Base-by-base conservation (phyloP, 306 rosid species). In the Quillaja saponaria region DNA sequence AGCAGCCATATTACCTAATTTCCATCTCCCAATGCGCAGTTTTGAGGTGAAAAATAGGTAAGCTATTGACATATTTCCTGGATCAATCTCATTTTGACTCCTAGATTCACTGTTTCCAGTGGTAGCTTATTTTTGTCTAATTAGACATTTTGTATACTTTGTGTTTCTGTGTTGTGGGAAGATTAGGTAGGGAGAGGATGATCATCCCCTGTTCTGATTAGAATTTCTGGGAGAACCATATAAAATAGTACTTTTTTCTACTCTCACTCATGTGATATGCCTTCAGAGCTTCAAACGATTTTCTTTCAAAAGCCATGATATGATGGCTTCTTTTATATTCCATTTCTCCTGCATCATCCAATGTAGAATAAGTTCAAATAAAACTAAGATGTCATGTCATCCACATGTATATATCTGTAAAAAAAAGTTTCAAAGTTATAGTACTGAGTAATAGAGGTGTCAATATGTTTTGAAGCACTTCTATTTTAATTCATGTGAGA, bases 1-100 rank as follows among this genome's bases (percentile, higher is more conserved):
- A 54, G 95, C 92, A 47, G 88, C 94, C 45, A 61, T 86, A 62
- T 46, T 76, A 13, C 80, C 89, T 3, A 74, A 63, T 74, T 63
- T 80, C 64, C 99, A 92, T 75, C 96, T 92, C 39, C 99, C 99
- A 13, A 92, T 86, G 99, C 99, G 99, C 15, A 92, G 96, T 55
- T 84, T 76, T 8, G 98, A 92, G 77, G 52, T 81, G 45, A 89
- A 92, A 68, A 84, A 92, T 68, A 81, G 94, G 98, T 84, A 55
- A 63, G 63, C 20, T 70, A 48, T 28, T 55, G 39, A 63, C 33
- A 21, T 68, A 15, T 46, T 72, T 31, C 45, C 28, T 57, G 35
- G 18, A 58, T 60, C 6, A 12, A 44, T 74, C 34, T 55, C 14
- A 31, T 55, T 28, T 21, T 48, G 13, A 40, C 3, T 44, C 47